Percentiles rank a stretch among this genome's conserved stretches.
phyloP scores from a whole-genome alignment of 1,284 basidiomycete species.

The Ceratobasidium sp. region DNA sequence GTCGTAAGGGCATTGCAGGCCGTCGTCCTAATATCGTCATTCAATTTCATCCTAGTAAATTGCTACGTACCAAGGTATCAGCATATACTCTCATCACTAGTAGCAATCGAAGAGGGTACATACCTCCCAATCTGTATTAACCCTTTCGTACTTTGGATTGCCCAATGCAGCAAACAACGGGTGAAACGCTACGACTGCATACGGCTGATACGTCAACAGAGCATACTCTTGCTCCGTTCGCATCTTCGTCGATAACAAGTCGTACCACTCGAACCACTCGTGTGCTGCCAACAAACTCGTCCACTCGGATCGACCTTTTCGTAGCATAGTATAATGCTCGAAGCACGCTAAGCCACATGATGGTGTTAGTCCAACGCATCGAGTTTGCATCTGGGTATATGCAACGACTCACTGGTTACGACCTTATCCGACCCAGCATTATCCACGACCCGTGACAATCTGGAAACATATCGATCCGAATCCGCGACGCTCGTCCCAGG shows the following conservation, averaged over 20 bases:
- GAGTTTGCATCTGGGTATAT: too few relatives aligned
- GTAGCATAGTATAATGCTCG: slow-evolving; percentile 88
- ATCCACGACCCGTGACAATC: slow-evolving; percentile 83
- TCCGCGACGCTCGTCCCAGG: slow-evolving; percentile 77
- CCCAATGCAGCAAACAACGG: slow-evolving; percentile 88
- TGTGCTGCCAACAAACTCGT: slow-evolving; percentile 80
- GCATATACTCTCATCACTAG: too few relatives aligned
- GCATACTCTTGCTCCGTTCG: slow-evolving; percentile 85
- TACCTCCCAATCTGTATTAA: slow-evolving; percentile 90
- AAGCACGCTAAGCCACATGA: slow-evolving; percentile 92
- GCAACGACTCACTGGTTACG: slow-evolving; percentile 79
- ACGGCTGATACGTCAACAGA: slow-evolving; percentile 85
- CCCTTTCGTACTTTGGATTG: slow-evolving; percentile 79
- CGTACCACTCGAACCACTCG: slow-evolving; percentile 89
- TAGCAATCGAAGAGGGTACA: slow-evolving; percentile 51
- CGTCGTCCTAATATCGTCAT: slow-evolving; percentile 88
- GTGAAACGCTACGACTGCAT: slow-evolving; percentile 89
- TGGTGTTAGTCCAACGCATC: too few relatives aligned
- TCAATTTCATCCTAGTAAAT: slow-evolving; percentile 67
- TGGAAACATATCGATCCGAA: slow-evolving; percentile 80
- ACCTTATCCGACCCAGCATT: slow-evolving; percentile 88
- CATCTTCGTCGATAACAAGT: slow-evolving; percentile 78
- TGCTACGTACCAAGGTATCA: background rate
- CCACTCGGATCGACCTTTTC: slow-evolving; percentile 84
- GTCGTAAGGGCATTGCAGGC: slow-evolving; percentile 64